phyloP scores from a whole-genome alignment of 1,284 basidiomycete genomes.

The Fomitiporia mediterranea region DNA sequence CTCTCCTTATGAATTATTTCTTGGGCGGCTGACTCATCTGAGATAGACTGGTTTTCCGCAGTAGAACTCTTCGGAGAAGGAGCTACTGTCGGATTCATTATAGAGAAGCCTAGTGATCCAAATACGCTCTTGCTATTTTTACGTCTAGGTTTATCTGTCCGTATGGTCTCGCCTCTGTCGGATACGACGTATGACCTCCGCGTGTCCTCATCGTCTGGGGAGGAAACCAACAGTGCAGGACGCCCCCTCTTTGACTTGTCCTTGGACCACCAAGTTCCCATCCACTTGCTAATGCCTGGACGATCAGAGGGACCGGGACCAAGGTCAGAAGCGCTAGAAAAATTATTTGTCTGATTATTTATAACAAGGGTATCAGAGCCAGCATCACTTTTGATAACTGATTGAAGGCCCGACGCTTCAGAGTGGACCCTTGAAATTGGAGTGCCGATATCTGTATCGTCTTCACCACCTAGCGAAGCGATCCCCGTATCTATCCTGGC shows the following conservation, averaged over 20 bases:
- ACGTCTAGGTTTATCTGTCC: conserved; percentile 29
- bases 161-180: conserved; percentile 23
- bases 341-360: conserved; percentile 19
- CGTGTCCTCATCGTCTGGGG: conserved; percentile 17
- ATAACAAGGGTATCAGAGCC: conserved; percentile 12
- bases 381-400: conserved; percentile 1
- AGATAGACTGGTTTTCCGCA: conserved; percentile 12
- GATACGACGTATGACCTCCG: too few species aligned
- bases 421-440: not conserved
- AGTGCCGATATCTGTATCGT: not conserved
- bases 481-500: not conserved
- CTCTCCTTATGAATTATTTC: conserved; percentile 28
- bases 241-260: conserved; percentile 29
- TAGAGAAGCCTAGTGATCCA: conserved; percentile 62
- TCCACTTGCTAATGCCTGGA: conserved; percentile 58
- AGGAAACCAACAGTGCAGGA: not conserved
- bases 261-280: conserved; percentile 60
- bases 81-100: conserved; percentile 45
- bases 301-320: conserved; percentile 24
- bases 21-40: conserved; percentile 14
- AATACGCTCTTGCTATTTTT: conserved; percentile 60
- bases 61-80: conserved; percentile 30
- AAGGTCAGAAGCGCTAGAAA: not conserved
- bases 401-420: not conserved
- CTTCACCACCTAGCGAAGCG: not conserved